A percentile compares a stretch with the other conserved stretches of the same genome.
phyloP scores from a whole-genome alignment of 1,284 basidiomycete genomes.

The Nidula niveotomentosa region DNA sequence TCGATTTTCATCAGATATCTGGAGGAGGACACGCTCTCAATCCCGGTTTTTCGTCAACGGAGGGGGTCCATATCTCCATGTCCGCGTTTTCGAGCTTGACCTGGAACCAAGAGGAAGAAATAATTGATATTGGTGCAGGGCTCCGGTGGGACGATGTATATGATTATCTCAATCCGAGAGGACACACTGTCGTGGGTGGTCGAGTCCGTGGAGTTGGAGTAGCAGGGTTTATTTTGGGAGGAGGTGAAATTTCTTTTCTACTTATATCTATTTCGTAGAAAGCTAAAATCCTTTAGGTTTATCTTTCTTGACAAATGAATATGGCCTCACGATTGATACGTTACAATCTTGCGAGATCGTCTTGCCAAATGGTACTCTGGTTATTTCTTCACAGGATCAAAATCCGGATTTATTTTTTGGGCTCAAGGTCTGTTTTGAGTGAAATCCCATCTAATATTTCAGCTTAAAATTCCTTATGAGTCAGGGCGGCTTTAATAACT shows the following conservation, averaged over 20 bases:
- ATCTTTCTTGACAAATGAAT: conserved; percentile 52
- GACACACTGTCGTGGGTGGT: conserved; percentile 53
- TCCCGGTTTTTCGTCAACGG: conserved; percentile 51
- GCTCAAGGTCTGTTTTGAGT: background rate
- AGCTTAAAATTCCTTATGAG: too few relatives aligned
- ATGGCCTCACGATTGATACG: conserved; percentile 51
- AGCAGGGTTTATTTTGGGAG: conserved; percentile 52
- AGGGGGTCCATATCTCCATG: conserved; percentile 58
- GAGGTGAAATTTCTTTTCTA: conserved; percentile 34
- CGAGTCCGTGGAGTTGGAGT: conserved; percentile 55
- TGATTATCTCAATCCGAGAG: conserved; percentile 37
- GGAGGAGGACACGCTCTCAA: conserved; percentile 48
- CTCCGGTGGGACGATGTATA: conserved; percentile 63
- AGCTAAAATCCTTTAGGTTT: too few relatives aligned
- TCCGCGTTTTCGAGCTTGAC: conserved; percentile 42
- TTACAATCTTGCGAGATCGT: conserved; percentile 47
- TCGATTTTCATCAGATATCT: too few relatives aligned
- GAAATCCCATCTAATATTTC: too few relatives aligned
- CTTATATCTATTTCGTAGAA: background rate
- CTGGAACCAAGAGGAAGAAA: conserved; percentile 37
- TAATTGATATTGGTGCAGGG: conserved; percentile 48
- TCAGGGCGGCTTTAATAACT: conserved; percentile 1
- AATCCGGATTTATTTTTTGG: conserved; percentile 24
- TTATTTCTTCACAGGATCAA: conserved; percentile 32
- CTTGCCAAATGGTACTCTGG: conserved; percentile 41